Base-by-base conservation (phyloP, 2,329 filamentous ascomycete genomes). In the Penicillium occitanis region DNA sequence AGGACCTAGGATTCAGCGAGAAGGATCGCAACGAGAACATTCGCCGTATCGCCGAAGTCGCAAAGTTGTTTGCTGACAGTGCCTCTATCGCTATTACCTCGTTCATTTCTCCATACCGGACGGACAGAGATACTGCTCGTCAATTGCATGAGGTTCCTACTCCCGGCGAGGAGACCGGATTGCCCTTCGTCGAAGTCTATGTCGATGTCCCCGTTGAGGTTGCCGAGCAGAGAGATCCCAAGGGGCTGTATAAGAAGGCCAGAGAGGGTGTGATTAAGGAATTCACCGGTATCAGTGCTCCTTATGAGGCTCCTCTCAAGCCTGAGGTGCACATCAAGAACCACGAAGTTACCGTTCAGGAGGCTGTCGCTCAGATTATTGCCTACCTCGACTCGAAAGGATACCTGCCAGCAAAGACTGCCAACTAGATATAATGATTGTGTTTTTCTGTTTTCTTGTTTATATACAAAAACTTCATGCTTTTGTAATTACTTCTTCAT, bases 241-340 rank as follows among this genome's bases (percentile, higher is more conserved):
- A 99, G 87, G 95, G 94, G 5, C 82, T 98, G 68, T 99, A 99
- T 83, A 97, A 97, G 86, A 97, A 97, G 87, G 95, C 95, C 13
- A 85, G 94, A 53, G 90, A 91, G 61, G 95, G 95, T 53, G 88
- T 96, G 79, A 98, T 98, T 80, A 95, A 96, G 81, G 92, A 98
- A 72, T 99, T 99, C 78, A 99, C 95, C 1, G 95, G 95, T 65
- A 92, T 98, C 74, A 93, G 90, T 71, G 93, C 94, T 35, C 95
- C 95, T 1, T 99, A 99, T 78, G 95, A 99, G 86, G 91, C 88
- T 68, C 95, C 95, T 5, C 83, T 89, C 77, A 88, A 88, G 66
- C 87, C 95, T 1, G 95, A 99, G 84, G 91, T 99, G 71, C 89
- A 90, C 71, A 91, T 99, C 76, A 86, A 87, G 81, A 96, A 91